Conservation (phyloP, 306 rosid genomes). For the Prosopis cineraria region DNA sequence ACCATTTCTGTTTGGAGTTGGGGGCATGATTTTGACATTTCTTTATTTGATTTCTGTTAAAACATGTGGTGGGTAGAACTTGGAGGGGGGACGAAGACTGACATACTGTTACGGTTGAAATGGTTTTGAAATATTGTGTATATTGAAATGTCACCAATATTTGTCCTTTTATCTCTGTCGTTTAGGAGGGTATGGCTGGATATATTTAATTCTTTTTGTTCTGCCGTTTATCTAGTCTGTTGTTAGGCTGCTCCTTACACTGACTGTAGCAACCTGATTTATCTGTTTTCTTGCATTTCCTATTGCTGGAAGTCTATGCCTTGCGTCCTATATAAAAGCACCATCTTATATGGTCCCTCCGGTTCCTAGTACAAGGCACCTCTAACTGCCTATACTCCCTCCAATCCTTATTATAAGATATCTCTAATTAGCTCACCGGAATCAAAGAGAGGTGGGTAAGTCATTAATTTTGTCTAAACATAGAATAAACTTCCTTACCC, state of each 20-base stretch:
- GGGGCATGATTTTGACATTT: not conserved
- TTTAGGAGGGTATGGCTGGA: not conserved
- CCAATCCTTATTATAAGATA: too few species aligned
- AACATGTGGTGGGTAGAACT: not conserved
- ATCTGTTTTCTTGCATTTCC: not conserved
- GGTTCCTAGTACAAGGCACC: too few species aligned
- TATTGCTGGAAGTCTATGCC: not conserved
- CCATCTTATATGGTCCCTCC: not conserved
- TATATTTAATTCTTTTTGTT: not conserved
- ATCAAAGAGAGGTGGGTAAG: too few species aligned
- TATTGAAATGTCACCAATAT: not conserved
- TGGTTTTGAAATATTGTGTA: not conserved
- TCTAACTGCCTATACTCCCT: too few species aligned
- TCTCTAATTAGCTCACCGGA: too few species aligned
- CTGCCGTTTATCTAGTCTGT: not conserved
- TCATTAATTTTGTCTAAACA: too few species aligned
- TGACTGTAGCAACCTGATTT: not conserved
- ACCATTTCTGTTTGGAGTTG: not conserved
- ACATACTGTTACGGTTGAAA: too few species aligned
- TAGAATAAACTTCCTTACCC: too few species aligned
- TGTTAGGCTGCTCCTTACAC: not conserved
- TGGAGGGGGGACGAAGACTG: not conserved
- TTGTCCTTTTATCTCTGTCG: not conserved
- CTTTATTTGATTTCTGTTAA: not conserved
- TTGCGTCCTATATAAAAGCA: not conserved